Conservation (phyloP, 441 rosid species). For the Syzygium malaccense region DNA sequence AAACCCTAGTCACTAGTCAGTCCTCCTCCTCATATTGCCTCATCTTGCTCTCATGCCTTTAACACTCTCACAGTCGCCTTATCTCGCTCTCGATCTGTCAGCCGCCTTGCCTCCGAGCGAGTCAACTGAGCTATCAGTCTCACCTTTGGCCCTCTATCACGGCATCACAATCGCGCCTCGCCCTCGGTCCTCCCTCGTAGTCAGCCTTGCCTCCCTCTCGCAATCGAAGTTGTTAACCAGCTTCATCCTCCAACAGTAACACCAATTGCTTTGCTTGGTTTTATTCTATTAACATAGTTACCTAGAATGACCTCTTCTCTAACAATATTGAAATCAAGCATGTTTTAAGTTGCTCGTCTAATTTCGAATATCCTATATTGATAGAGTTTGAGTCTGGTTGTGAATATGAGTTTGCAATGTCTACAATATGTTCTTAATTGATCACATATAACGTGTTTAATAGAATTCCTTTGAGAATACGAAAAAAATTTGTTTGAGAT, state of each 20-base stretch:
- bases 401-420: neutral
- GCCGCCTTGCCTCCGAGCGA: too few relatives aligned
- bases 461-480: neutral
- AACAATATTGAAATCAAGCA: neutral
- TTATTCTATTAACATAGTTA: neutral
- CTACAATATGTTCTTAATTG: neutral
- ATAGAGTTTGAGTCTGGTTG: neutral
- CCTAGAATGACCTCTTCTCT: neutral
- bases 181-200: neutral
- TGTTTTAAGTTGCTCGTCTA: neutral
- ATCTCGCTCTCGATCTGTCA: too few relatives aligned
- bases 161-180: neutral
- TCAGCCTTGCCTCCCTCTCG: neutral
- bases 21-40: neutral
- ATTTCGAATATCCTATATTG: neutral
- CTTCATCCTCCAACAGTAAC: too few relatives aligned
- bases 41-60: neutral
- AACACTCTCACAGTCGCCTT: neutral
- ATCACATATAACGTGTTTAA: too few relatives aligned
- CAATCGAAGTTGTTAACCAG: neutral
- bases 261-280: neutral
- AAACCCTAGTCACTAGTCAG: neutral
- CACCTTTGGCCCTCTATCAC: too few relatives aligned
- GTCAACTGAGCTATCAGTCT: too few relatives aligned
- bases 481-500: too few relatives aligned